Base-by-base conservation (phyloP, 495 filamentous ascomycete species). In the Clohesyomyces aquaticus region DNA sequence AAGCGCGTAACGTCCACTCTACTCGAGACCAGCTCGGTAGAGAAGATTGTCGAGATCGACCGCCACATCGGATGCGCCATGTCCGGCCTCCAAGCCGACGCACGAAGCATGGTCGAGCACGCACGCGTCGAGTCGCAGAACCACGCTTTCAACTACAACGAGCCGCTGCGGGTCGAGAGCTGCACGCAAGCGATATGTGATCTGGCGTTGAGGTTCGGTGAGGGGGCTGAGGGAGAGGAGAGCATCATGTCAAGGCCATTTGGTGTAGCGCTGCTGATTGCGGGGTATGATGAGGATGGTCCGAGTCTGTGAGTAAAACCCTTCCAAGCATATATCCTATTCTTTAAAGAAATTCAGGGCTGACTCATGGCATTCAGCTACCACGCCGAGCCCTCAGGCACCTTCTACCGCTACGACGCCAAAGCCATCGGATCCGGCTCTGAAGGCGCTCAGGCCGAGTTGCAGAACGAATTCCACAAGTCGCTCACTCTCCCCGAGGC, bases 11-110 rank as follows among this genome's bases (percentile, higher is more conserved):
- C 94, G 65, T 96, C 91, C 54, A 91, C 91, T 23, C 90, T 98
- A 35, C 90, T 98, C 69, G 94, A 98, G 77, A 93, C 94, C 21
- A 93, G 89, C 23, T 96, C 91, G 38, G 94, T 98, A 70, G 94
- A 98, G 78, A 98, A 98, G 83, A 98, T 98, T 67, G 94, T 98
- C 73, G 93, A 98, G 75, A 97, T 98, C 79, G 94, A 98, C 81
- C 85, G 88, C 66, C 94, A 98, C 81, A 96, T 98, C 69, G 94
- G 94, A 52, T 98, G 94, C 79, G 95, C 94, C 77, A 98, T 98
- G 95, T 91, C 87, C 59, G 94, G 94, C 19, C 82, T 98, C 61
- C 94, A 98, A 79, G 94, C 94, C 64, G 94, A 98, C 78, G 94
- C 94, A 41, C 87, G 94, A 50, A 90, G 87, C 75, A 93, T 98